A percentile compares a stretch with the other conserved stretches of the same genome.
phyloP scores from a whole-genome alignment of 73 alveolate genomes.

The Blepharisma stoltei region DNA sequence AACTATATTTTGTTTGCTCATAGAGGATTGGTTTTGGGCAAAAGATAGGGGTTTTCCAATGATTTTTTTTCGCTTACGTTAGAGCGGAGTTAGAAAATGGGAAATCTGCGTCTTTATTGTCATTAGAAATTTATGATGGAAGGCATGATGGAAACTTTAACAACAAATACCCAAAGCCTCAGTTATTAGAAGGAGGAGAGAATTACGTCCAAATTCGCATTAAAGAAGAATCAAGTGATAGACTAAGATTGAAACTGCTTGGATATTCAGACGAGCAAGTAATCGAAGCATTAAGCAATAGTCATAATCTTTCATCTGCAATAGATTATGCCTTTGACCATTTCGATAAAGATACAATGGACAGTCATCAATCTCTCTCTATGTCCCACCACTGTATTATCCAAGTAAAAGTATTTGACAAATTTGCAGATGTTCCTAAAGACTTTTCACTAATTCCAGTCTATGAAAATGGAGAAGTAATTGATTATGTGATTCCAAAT shows the following conservation, averaged over 20 bases:
- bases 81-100: neutral
- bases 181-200: constrained; percentile 24
- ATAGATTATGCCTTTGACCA: neutral
- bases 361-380: neutral
- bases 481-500: neutral
- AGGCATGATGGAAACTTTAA: constrained; percentile 10
- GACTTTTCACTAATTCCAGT: neutral
- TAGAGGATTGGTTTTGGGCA: no score
- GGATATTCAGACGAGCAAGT: constrained; percentile 10
- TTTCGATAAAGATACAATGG: neutral
- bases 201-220: neutral
- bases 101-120: neutral
- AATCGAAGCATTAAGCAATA: neutral
- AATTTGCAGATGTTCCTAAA: neutral
- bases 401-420: neutral
- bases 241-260: neutral
- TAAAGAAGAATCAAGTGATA: neutral
- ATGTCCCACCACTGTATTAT: neutral
- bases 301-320: neutral
- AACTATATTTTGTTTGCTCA: no score
- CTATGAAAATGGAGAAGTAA: neutral
- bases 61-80: neutral
- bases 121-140: constrained; percentile 7
- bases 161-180: neutral
- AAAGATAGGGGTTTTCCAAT: no score